phyloP scores from a whole-genome alignment of 108 stramenopile genomes.

The Cafeteria roenbergensis region DNA sequence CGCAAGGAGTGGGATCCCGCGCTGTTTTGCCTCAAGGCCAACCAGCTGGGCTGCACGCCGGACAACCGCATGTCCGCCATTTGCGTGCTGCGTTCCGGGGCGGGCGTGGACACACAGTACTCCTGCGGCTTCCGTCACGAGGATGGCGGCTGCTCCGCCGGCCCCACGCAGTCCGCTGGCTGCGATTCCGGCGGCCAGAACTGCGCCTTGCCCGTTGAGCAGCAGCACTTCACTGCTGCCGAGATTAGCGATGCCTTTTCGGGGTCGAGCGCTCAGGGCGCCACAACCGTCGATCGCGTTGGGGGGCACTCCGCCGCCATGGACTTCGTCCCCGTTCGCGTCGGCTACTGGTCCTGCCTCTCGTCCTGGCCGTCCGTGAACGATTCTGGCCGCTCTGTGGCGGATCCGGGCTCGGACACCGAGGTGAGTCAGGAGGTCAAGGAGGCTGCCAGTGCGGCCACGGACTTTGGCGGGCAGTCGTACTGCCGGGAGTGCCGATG shows the following conservation, averaged over 20 bases:
- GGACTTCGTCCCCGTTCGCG: background rate
- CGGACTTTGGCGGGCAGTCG: background rate
- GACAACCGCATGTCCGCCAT: conserved; percentile 3
- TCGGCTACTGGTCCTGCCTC: background rate
- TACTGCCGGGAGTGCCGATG: conserved; percentile 3
- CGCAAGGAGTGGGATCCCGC: background rate
- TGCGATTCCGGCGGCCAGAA: background rate
- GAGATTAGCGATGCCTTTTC: background rate
- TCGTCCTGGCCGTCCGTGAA: background rate
- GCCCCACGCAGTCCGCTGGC: background rate
- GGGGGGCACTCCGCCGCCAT: background rate
- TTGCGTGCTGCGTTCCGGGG: background rate
- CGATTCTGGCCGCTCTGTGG: background rate
- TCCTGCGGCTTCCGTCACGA: background rate
- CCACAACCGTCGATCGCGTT: background rate
- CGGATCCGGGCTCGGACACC: background rate
- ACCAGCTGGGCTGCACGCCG: background rate
- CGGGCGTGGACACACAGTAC: background rate
- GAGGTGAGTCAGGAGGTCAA: background rate
- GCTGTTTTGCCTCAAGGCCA: background rate
- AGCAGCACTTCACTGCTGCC: background rate
- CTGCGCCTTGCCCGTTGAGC: background rate
- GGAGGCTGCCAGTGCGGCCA: background rate
- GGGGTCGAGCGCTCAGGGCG: background rate
- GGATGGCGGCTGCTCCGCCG: background rate